Conservation (phyloP, 306 rosid genomes). For the Cucurbita ficifolia region DNA sequence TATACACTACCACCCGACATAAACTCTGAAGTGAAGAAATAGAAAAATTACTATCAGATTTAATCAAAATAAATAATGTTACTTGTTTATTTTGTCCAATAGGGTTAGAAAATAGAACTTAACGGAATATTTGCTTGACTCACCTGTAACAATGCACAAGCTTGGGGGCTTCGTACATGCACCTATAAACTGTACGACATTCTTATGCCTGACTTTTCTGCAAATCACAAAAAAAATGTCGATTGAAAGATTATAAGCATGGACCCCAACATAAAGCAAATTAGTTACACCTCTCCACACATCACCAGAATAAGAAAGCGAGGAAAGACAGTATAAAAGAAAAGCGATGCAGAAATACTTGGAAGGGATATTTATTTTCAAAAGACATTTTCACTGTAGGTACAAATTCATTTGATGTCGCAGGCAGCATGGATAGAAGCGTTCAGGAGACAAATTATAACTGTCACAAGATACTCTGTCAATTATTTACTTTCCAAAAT, state of each 20-base stretch:
- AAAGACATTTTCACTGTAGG: neutral
- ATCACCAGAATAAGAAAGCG: neutral
- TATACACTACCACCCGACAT: slow-evolving; percentile 99
- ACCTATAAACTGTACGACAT: slow-evolving; percentile 99
- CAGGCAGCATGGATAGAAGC: neutral
- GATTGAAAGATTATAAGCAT: neutral
- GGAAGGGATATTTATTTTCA: neutral
- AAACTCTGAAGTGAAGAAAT: slow-evolving; percentile 42
- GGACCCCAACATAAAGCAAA: neutral
- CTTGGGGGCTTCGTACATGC: slow-evolving; percentile 87
- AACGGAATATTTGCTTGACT: slow-evolving; percentile 6
- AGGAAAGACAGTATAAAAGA: neutral
- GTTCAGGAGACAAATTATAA: neutral
- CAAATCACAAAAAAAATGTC: slow-evolving; percentile 18
- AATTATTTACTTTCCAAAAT: neutral
- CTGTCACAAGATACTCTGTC: neutral
- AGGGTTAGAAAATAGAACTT: neutral
- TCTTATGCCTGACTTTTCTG: slow-evolving; percentile 99
- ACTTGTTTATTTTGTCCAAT: neutral
- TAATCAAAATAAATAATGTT: neutral
- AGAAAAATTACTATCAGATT: neutral
- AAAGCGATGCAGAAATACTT: neutral
- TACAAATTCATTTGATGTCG: neutral
- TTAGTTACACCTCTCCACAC: neutral
- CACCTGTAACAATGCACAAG: slow-evolving; percentile 91